Evolutionary conservation across 1,139 yeast genomes (phyloP).

Genomic region (Hansenula lynferdii): DNA sequence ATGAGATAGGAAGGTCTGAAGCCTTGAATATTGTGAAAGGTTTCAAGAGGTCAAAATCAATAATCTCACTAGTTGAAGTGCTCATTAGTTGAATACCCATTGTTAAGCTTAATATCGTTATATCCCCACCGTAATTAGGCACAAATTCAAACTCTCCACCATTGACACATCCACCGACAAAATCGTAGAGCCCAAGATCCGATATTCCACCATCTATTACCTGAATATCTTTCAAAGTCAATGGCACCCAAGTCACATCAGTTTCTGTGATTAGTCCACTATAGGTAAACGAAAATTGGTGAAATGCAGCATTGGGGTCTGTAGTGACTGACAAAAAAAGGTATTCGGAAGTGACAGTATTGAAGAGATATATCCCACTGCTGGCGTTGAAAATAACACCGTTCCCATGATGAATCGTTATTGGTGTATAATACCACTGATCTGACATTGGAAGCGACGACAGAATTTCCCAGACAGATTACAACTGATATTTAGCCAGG

Average conservation of each 20-base stretch:
- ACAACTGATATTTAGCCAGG: too few species aligned
- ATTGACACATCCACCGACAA: conserved; percentile 11
- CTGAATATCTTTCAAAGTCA: too few species aligned
- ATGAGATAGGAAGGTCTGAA: conserved; percentile 9
- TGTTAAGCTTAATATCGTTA: conserved; percentile 6
- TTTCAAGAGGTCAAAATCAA: conserved; percentile 4
- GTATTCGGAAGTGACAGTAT: conserved; percentile 9
- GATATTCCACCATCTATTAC: neutral
- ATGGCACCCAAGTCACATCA: conserved; percentile 9
- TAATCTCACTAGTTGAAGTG: conserved; percentile 7
- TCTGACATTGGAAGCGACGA: conserved; percentile 1
- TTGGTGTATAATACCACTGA: conserved; percentile 2
- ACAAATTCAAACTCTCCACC: conserved; percentile 14
- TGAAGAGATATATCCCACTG: conserved; percentile 19
- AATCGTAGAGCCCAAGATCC: neutral
- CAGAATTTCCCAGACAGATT: too few species aligned
- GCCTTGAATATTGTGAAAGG: conserved; percentile 9
- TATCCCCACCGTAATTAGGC: conserved; percentile 6
- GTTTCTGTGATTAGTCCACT: conserved; percentile 9
- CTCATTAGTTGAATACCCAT: neutral
- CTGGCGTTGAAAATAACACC: conserved; percentile 6
- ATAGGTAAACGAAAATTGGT: conserved; percentile 6
- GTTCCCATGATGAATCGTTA: neutral
- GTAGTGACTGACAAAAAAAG: conserved; percentile 14
- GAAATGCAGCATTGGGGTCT: conserved; percentile 11